phyloP scores from a whole-genome alignment of 83 land plant genomes.

The Thuja plicata region DNA sequence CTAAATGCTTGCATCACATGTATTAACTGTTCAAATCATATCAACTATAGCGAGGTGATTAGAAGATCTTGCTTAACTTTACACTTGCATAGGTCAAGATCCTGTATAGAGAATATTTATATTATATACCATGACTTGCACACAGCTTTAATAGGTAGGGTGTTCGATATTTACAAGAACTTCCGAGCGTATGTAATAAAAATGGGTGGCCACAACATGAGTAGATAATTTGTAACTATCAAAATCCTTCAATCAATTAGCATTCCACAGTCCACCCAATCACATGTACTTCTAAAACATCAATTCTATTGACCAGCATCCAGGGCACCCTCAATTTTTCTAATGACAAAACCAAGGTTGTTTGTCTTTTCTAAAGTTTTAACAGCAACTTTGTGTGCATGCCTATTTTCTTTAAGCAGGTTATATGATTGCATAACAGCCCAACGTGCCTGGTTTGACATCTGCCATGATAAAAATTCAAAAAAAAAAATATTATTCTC shows the following conservation, averaged over 20 bases:
- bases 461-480: conserved; percentile 36
- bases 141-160: not conserved
- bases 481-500: not conserved
- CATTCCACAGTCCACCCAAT: not conserved
- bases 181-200: not conserved
- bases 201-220: not conserved
- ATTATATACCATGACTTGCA: not conserved
- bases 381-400: conserved; percentile 69
- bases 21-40: no score
- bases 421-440: conserved; percentile 83
- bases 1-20: no score
- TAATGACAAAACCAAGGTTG: conserved; percentile 60
- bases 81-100: not conserved
- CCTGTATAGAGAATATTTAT: not conserved
- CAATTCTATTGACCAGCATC: not conserved
- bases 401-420: conserved; percentile 71
- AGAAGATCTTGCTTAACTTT: not conserved
- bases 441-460: conserved; percentile 96
- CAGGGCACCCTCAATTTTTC: conserved; percentile 67
- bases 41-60: not conserved
- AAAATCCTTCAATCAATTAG: not conserved
- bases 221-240: not conserved
- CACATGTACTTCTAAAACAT: not conserved
- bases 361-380: conserved; percentile 57
- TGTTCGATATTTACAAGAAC: not conserved